These are phyloP conservation scores for Dothideomycetidae sp. DNA, from an alignment of 2,329 filamentous ascomycete species.

Conservation along the genomic window DNA sequence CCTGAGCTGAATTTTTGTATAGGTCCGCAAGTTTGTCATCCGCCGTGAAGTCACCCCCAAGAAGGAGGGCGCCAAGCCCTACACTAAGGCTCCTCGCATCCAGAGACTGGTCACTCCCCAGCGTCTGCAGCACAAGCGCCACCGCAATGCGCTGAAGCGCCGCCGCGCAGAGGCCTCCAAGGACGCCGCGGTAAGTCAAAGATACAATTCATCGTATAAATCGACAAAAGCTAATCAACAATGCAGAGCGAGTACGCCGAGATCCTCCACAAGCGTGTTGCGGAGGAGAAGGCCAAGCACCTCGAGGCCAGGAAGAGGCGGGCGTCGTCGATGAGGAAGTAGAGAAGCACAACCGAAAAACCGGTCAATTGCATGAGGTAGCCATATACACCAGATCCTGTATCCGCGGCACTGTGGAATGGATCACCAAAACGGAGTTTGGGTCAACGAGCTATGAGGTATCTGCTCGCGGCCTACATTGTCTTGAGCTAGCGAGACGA, in stretches of 20 bases:
- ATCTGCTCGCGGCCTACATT: conserved; percentile 3
- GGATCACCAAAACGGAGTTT: conserved; percentile 8
- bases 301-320: conserved; percentile 91
- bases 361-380: background rate
- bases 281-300: conserved; percentile 89
- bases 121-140: conserved; percentile 99
- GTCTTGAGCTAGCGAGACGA: conserved; percentile 8
- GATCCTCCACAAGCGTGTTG: conserved; percentile 91
- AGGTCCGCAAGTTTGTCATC: conserved; percentile 99
- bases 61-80: conserved; percentile 92
- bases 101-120: conserved; percentile 98
- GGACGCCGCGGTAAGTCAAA: conserved; percentile 82
- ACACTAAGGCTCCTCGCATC: conserved; percentile 99
- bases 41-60: conserved; percentile 95
- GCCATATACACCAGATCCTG: background rate
- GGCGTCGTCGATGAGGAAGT: conserved; percentile 87
- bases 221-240: conserved; percentile 29
- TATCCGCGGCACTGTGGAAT: background rate
- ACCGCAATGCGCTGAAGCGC: conserved; percentile 95
- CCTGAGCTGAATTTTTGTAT: conserved; percentile 31
- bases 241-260: conserved; percentile 86
- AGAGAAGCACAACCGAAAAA: conserved; percentile 20
- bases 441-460: conserved; percentile 3
- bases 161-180: conserved; percentile 93
- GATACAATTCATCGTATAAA: no score